A percentile compares a stretch with the other conserved stretches of the same genome.
These are phyloP conservation scores for Stemphylium vesicarium DNA, from an alignment of 2,329 filamentous ascomycete genomes.

Conservation along the genomic window DNA sequence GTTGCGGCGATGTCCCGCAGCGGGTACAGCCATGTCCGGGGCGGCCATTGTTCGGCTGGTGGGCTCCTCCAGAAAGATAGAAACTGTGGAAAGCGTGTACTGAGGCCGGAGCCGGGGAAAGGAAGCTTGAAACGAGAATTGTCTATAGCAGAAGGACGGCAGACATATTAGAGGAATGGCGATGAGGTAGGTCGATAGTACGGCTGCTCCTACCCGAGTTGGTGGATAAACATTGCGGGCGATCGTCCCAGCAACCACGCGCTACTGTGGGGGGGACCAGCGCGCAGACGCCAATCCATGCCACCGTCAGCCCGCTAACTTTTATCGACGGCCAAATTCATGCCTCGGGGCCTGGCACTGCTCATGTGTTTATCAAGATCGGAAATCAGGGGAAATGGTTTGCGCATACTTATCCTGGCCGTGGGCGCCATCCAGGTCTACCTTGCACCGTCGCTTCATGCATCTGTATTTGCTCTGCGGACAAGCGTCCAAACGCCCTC, in stretches of 20 bases:
- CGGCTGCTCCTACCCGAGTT: constrained; percentile 15
- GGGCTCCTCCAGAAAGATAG: constrained; percentile 5
- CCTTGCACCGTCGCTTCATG: neutral
- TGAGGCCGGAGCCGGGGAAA: constrained; percentile 15
- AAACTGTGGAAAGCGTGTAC: constrained; percentile 7
- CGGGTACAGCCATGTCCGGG: constrained; percentile 27
- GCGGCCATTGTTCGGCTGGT: constrained; percentile 29
- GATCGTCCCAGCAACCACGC: constrained; percentile 25
- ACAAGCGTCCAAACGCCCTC: no score
- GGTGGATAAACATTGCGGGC: constrained; percentile 22
- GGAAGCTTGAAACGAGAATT: constrained; percentile 24
- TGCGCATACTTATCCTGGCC: no score
- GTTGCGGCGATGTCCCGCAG: constrained; percentile 46
- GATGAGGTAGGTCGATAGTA: constrained; percentile 15
- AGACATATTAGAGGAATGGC: constrained; percentile 29
- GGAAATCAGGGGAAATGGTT: neutral
- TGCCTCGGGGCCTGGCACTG: neutral
- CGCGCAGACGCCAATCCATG: constrained; percentile 15
- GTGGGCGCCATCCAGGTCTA: no score
- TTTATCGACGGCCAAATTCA: constrained; percentile 8
- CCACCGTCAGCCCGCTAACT: constrained; percentile 7
- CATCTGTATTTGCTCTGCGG: neutral
- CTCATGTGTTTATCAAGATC: neutral
- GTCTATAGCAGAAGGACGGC: constrained; percentile 31
- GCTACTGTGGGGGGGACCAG: constrained; percentile 17